Base-by-base conservation (phyloP, 345 rosid species). In the Citrus inodora region DNA sequence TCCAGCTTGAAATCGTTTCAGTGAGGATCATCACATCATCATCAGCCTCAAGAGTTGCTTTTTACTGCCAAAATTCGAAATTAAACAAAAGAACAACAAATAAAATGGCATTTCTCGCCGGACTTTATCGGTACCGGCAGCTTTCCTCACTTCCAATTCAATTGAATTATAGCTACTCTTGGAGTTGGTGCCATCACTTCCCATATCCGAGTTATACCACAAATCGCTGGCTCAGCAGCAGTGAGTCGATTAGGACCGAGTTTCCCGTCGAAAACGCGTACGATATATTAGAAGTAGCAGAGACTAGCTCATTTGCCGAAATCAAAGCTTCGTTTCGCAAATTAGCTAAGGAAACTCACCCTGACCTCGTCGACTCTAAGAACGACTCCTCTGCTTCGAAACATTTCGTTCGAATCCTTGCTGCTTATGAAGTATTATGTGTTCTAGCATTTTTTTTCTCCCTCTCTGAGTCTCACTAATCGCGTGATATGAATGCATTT, bases 311-410 rank as follows among this genome's bases (percentile, higher is more conserved):
- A 17, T 89, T 89, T 80, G 74, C 90, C 21, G 97, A 95, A 78
- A 95, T 95, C 84, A 95, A 95, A 70, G 91, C 93, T 13, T 95
- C 98, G 62, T 93, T 95, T 86, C 91, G 87, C 58, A 89, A 83
- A 81, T 83, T 95, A 60, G 98, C 98, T 56, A 95, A 95, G 70
- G 89, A 93, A 79, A 93, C 97, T 85, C 99, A 93, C 80, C 99
- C 99, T 3, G 99, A 95, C 82, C 88, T 93, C 59, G 84, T 88
- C 19, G 77, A 82, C 0, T 82, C 90, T 3, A 83, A 79, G 76
- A 85, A 81, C 66, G 86, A 86, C 69, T 74, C 90, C 32, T 75
- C 88, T 24, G 75, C 90, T 70, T 88, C 94, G 71, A 78, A 77
- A 25, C 94, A 93, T 67, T 93, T 95, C 86, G 81, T 95, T 80